These are phyloP conservation scores for Boletus bicolor DNA, from an alignment of 768 basidiomycete species.

Conservation along the genomic window DNA sequence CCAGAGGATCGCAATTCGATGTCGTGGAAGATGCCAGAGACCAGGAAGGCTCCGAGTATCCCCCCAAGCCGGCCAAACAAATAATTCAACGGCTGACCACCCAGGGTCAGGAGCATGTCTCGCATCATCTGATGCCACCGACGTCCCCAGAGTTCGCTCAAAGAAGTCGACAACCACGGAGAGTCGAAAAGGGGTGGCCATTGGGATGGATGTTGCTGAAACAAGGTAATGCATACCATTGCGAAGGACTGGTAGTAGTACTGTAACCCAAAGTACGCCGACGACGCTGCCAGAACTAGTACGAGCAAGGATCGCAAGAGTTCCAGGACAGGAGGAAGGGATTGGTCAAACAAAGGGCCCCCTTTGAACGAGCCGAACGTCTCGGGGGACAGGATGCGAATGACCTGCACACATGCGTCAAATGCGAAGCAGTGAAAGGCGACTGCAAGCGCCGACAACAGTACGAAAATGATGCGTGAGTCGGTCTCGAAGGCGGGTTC, in stretches of 20 bases:
- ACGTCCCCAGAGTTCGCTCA: no score
- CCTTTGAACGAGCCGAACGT: constrained; percentile 35
- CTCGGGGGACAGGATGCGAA: constrained; percentile 35
- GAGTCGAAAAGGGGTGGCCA: constrained; percentile 51
- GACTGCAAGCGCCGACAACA: neutral
- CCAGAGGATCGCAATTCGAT: no score
- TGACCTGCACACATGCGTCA: constrained; percentile 13
- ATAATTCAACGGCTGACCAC: no score
- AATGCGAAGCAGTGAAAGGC: constrained; percentile 11
- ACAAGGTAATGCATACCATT: constrained; percentile 43
- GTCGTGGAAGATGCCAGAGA: no score
- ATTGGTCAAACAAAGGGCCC: constrained; percentile 35
- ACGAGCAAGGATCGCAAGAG: constrained; percentile 42
- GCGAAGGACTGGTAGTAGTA: constrained; percentile 39
- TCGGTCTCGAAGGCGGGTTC: constrained; percentile 4
- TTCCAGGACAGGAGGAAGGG: constrained; percentile 30
- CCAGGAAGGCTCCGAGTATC: no score
- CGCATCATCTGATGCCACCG: no score
- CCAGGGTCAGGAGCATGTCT: no score
- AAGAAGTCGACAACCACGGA: no score
- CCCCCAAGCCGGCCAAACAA: no score
- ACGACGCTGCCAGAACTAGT: constrained; percentile 40
- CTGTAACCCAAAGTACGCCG: constrained; percentile 46
- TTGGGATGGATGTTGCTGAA: constrained; percentile 45
- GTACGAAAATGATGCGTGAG: constrained; percentile 14